phyloP scores from a whole-genome alignment of 345 rosid species.

The Camelina laxa region DNA sequence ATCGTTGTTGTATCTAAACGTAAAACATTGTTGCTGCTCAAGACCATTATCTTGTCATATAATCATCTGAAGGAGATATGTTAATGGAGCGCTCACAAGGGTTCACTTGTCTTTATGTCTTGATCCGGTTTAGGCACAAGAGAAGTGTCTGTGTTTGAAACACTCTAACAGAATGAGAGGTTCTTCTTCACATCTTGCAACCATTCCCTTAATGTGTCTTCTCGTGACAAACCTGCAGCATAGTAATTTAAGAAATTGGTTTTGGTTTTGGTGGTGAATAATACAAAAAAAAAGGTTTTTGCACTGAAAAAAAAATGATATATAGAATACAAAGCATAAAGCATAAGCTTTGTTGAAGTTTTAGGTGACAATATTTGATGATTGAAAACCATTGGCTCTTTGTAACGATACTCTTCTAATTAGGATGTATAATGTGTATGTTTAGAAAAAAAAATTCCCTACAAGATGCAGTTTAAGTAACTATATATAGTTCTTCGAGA shows the following conservation, averaged over 20 bases:
- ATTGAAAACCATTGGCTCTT: constrained; percentile 35
- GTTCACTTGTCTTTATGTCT: too few relatives aligned
- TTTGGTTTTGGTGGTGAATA: too few relatives aligned
- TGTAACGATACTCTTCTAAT: constrained; percentile 11
- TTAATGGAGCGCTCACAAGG: too few relatives aligned
- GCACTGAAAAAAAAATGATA: not conserved
- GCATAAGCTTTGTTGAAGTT: constrained; percentile 33
- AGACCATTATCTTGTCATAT: too few relatives aligned
- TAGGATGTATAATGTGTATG: not conserved
- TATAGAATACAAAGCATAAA: not conserved
- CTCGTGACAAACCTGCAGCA: constrained; percentile 1
- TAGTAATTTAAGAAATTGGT: too few relatives aligned
- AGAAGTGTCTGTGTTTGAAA: not conserved
- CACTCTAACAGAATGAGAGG: not conserved
- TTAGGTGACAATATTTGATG: constrained; percentile 38
- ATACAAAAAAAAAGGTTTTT: not conserved
- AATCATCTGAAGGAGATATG: too few relatives aligned
- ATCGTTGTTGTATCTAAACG: too few relatives aligned
- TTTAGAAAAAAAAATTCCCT: constrained; percentile 14
- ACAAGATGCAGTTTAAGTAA: constrained; percentile 14
- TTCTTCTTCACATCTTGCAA: not conserved
- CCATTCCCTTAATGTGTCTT: not conserved
- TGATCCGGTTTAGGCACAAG: not conserved
- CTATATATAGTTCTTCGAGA: constrained; percentile 10
- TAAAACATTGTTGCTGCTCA: too few relatives aligned